These are phyloP conservation scores for Aspergillus egyptiacus DNA, from an alignment of 495 filamentous ascomycete genomes.

Conservation along the genomic window DNA sequence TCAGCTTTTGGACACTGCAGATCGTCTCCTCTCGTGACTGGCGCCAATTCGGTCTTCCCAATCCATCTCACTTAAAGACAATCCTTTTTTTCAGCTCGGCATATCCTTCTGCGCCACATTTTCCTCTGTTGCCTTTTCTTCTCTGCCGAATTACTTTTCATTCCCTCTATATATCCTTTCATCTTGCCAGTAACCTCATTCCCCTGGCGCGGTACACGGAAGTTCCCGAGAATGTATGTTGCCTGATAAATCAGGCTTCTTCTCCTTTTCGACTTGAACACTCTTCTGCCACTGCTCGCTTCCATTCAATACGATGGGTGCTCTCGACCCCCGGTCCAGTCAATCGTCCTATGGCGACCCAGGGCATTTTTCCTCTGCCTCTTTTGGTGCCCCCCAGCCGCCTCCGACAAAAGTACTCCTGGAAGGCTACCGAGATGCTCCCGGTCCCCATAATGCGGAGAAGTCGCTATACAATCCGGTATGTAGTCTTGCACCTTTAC, in stretches of 20 bases:
- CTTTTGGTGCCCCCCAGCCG: slow-evolving; percentile 34
- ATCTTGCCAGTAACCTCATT: background rate
- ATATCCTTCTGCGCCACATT: background rate
- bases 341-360: slow-evolving; percentile 46
- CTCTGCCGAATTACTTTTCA: too few relatives aligned
- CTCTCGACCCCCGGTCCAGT: slow-evolving; percentile 39
- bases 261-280: slow-evolving; percentile 2
- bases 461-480: slow-evolving; percentile 38
- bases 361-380: slow-evolving; percentile 35
- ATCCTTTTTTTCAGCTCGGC: slow-evolving; percentile 1
- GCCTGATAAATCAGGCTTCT: slow-evolving; percentile 16
- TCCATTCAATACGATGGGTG: slow-evolving; percentile 33
- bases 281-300: background rate
- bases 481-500: slow-evolving; percentile 15
- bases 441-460: slow-evolving; percentile 31
- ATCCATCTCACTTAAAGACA: background rate
- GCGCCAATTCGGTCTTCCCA: slow-evolving; percentile 2
- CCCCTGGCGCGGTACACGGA: slow-evolving; percentile 10
- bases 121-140: background rate
- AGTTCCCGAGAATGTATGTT: slow-evolving; percentile 15
- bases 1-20: slow-evolving; percentile 3
- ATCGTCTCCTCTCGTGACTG: slow-evolving; percentile 13
- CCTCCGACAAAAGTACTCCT: slow-evolving; percentile 38
- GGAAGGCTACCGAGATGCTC: slow-evolving; percentile 41
- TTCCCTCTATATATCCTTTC: background rate